A percentile compares a stretch with the other conserved stretches of the same genome.
These are phyloP conservation scores for Venturia carpophila DNA, from an alignment of 2,329 filamentous ascomycete genomes.

Conservation along the genomic window DNA sequence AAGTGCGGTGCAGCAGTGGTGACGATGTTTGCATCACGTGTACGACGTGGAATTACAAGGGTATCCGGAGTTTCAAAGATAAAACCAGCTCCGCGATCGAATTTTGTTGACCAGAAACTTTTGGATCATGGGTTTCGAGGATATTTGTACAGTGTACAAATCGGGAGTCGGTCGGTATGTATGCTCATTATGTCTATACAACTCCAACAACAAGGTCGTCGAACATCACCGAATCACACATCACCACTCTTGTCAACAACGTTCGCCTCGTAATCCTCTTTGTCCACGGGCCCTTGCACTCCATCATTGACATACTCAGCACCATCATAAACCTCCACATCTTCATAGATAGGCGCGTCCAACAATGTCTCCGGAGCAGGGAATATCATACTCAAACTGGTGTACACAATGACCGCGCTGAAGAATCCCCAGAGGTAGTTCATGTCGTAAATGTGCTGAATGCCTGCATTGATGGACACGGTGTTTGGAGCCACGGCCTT, in stretches of 20 bases:
- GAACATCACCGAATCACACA: neutral
- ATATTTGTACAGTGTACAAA: neutral
- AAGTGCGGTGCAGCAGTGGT: neutral
- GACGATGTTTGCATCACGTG: neutral
- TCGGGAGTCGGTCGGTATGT: neutral
- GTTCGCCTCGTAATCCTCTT: neutral
- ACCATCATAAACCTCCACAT: slow-evolving; percentile 26
- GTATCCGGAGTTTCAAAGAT: neutral
- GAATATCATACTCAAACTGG: slow-evolving; percentile 27
- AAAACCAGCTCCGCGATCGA: neutral
- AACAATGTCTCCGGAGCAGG: slow-evolving; percentile 25
- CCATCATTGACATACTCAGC: slow-evolving; percentile 15
- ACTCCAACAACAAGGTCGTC: neutral
- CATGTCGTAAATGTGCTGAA: slow-evolving; percentile 31
- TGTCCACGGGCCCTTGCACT: neutral
- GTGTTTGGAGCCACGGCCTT: neutral
- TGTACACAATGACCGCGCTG: slow-evolving; percentile 30
- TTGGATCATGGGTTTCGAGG: neutral
- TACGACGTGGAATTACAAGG: neutral
- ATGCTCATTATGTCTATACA: neutral
- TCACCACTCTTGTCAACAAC: slow-evolving; percentile 5
- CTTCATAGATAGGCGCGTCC: slow-evolving; percentile 25
- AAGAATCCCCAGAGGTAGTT: slow-evolving; percentile 35
- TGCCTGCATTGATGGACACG: slow-evolving; percentile 25
- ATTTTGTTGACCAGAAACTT: neutral